phyloP scores from a whole-genome alignment of 306 rosid species.

The Prunus mume region DNA sequence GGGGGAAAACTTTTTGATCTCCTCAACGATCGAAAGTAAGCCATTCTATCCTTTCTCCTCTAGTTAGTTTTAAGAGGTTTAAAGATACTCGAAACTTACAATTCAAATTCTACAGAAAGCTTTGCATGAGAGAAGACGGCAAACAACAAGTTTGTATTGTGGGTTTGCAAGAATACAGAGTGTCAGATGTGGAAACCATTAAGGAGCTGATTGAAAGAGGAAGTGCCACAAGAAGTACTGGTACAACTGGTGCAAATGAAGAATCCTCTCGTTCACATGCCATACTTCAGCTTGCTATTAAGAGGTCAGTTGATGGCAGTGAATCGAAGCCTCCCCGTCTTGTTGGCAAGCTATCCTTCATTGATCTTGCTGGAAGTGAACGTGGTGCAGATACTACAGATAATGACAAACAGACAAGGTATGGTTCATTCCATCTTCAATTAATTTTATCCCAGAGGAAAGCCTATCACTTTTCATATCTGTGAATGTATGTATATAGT shows the following conservation, averaged over 20 bases:
- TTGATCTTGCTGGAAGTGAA: slow-evolving; percentile 99
- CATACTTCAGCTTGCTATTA: slow-evolving; percentile 95
- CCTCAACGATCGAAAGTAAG: slow-evolving; percentile 91
- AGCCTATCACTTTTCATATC: not conserved
- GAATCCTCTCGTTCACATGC: slow-evolving; percentile 99
- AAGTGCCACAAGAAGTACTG: slow-evolving; percentile 88
- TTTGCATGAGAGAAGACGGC: slow-evolving; percentile 99
- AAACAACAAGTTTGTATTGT: slow-evolving; percentile 97
- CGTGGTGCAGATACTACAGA: slow-evolving; percentile 99
- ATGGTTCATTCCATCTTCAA: not conserved
- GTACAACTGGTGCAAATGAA: slow-evolving; percentile 98
- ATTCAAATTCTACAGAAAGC: slow-evolving; percentile 64
- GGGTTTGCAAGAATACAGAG: slow-evolving; percentile 93
- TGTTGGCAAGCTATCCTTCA: slow-evolving; percentile 95
- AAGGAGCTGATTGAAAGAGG: slow-evolving; percentile 94
- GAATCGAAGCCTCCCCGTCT: slow-evolving; percentile 87
- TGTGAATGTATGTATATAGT: not conserved
- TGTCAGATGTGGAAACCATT: slow-evolving; percentile 92
- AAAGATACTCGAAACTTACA: slow-evolving; percentile 17
- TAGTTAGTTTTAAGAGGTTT: slow-evolving; percentile 7
- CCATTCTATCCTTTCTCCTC: slow-evolving; percentile 14
- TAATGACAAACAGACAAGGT: slow-evolving; percentile 97
- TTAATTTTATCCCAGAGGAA: not conserved
- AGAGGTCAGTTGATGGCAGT: slow-evolving; percentile 75
- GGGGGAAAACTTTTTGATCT: slow-evolving; percentile 98